Evolutionary conservation across 768 basidiomycete genomes (phyloP).

Genomic region (Rhodotorula toruloides): DNA sequence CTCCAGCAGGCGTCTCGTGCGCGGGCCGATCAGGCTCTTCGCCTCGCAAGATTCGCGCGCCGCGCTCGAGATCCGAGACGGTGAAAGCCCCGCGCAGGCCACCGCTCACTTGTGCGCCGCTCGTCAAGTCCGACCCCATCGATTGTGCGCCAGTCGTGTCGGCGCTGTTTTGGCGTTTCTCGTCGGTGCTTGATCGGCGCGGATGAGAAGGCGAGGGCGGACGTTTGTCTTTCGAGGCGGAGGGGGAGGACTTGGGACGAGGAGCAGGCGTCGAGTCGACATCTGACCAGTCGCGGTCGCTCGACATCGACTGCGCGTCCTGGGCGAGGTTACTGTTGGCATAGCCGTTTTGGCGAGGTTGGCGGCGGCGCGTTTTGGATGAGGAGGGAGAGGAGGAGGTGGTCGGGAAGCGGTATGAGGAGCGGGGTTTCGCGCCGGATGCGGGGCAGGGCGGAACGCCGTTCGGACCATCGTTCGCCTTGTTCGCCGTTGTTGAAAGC

Average conservation of each 20-base stretch:
- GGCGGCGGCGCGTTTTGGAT: too few relatives aligned
- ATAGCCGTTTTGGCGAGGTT: not conserved
- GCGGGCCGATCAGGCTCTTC: not conserved
- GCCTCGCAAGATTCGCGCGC: slow-evolving; percentile 7
- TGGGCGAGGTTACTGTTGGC: not conserved
- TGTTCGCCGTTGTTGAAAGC: too few relatives aligned
- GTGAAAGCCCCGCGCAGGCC: slow-evolving; percentile 28
- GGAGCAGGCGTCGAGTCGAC: not conserved
- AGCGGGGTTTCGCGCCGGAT: too few relatives aligned
- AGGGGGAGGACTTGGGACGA: not conserved
- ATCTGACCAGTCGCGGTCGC: not conserved
- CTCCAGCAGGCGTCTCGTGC: not conserved
- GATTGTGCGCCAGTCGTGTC: too few relatives aligned
- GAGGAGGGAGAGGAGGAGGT: too few relatives aligned
- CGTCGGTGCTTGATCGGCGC: too few relatives aligned
- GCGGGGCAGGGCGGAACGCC: too few relatives aligned
- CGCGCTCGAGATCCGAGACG: slow-evolving; percentile 24
- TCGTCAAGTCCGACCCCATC: too few relatives aligned
- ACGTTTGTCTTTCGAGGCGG: not conserved
- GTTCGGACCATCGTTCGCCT: too few relatives aligned
- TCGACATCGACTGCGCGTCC: not conserved
- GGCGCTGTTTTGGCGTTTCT: not conserved
- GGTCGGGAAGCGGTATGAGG: too few relatives aligned
- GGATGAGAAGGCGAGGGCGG: too few relatives aligned
- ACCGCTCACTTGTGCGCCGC: not conserved